Evolutionary conservation across 495 filamentous ascomycete genomes (phyloP).

Genomic region (Hypomontagnella submonticulosa): DNA sequence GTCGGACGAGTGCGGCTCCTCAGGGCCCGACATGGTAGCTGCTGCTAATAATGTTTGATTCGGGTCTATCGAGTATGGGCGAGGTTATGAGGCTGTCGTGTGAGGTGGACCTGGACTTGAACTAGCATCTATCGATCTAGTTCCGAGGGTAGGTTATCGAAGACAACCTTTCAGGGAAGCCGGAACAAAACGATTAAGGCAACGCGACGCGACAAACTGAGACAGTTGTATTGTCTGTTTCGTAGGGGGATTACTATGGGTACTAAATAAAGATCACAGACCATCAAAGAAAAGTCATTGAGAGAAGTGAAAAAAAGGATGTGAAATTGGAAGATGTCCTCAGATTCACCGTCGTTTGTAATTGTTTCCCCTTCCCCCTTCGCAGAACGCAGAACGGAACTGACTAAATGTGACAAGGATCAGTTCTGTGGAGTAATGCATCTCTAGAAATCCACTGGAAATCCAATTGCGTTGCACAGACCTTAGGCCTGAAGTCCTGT

Average conservation of each 20-base stretch:
- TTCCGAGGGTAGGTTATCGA: not conserved
- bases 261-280: constrained; percentile 41
- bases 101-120: constrained; percentile 15
- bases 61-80: constrained; percentile 11
- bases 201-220: constrained; percentile 30
- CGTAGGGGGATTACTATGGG: constrained; percentile 22
- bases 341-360: constrained; percentile 42
- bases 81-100: constrained; percentile 12
- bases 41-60: constrained; percentile 9
- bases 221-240: constrained; percentile 8
- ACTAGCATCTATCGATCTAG: constrained; percentile 29
- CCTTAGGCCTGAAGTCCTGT: not conserved
- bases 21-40: constrained; percentile 45
- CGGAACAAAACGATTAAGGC: constrained; percentile 17
- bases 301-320: constrained; percentile 28
- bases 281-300: constrained; percentile 30
- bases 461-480: constrained; percentile 34
- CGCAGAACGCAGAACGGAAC: constrained; percentile 31
- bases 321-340: constrained; percentile 29
- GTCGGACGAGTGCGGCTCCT: constrained; percentile 41
- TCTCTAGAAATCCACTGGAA: constrained; percentile 34
- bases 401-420: constrained; percentile 41
- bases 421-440: constrained; percentile 35
- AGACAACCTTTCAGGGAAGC: constrained; percentile 17
- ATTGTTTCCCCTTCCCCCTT: constrained; percentile 45